Base-by-base conservation (phyloP, 2,329 filamentous ascomycete genomes). In the Lecanicillium sp. region DNA sequence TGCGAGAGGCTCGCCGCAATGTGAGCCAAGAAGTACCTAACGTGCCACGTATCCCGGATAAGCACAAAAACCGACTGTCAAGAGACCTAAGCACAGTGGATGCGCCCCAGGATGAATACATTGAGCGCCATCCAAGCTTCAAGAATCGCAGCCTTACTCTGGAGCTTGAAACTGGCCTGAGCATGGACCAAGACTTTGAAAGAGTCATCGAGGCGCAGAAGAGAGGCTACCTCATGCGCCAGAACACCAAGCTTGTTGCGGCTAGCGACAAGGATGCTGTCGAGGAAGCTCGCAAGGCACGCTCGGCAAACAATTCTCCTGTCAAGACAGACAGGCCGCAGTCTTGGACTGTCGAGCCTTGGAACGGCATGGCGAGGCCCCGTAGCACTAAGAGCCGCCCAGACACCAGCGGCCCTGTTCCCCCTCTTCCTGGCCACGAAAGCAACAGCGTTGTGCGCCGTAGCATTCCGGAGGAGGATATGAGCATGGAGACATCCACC, bases 211-310 rank as follows among this genome's bases (percentile, higher is more conserved):
- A 96, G 66, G 77, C 82, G 58, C 89, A 96, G 84, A 97, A 97
- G 89, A 89, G 94, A 69, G 92, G 92, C 41, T 98, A 98, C 57
- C 73, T 97, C 33, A 98, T 97, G 90, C 81, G 92, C 54, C 90
- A 98, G 54, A 98, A 97, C 64, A 97, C 90, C 4, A 97, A 97
- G 62, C 77, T 98, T 39, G 87, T 98, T 36, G 80, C 94, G 36
- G 92, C 92, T n/a, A 94, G 82, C 57, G 82, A 87, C 59, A 82
- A 84, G 48, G 72, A 83, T 45, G 64, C 69, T 22, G 68, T 82
- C 58, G 55, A 80, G 58, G 55, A 80, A 61, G 47, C 63, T 47
- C 61, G 68, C 59, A 59, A 69, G 17, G 70, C 71, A 17, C 76
- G 77, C 40, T 80, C 81, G 19, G 77, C 74, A 12, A 77, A 75